Percentiles rank a stretch among this genome's conserved stretches.
phyloP scores from a whole-genome alignment of 371 early-diverging fungal species.

The Mortierella sp. region DNA sequence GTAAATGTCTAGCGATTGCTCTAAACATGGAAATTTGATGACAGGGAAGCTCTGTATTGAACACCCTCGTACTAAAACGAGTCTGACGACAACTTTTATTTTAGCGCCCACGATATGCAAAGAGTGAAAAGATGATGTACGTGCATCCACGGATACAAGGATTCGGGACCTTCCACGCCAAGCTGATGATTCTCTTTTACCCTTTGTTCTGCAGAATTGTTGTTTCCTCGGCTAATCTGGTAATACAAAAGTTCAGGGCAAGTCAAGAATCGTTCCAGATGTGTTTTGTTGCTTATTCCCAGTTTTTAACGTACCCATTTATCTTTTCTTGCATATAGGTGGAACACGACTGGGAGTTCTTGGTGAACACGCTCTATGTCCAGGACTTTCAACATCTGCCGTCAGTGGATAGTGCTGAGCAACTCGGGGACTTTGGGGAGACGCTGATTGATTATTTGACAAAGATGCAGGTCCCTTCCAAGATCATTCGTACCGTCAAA shows the following conservation, averaged over 20 bases:
- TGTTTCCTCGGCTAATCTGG: conserved; percentile 46
- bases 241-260: background rate
- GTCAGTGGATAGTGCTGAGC: conserved; percentile 8
- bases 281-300: no score
- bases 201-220: conserved; percentile 45
- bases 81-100: background rate
- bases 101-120: background rate
- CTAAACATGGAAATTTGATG: background rate
- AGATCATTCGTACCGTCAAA: conserved; percentile 21
- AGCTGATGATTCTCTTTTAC: conserved; percentile 50
- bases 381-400: conserved; percentile 37
- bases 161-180: conserved; percentile 36
- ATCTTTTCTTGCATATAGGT: conserved; percentile 18
- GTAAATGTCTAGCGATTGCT: background rate
- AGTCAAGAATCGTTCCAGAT: background rate
- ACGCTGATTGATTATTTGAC: conserved; percentile 30
- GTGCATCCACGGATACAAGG: conserved; percentile 36
- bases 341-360: conserved; percentile 34
- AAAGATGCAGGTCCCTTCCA: conserved; percentile 32
- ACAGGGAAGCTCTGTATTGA: background rate
- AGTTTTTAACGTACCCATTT: background rate
- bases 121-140: conserved; percentile 19
- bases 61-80: background rate
- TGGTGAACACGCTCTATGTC: conserved; percentile 48
- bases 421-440: conserved; percentile 40